These are phyloP conservation scores for Macrolepiota dolichaula DNA, from an alignment of 768 basidiomycete species.

Conservation along the genomic window DNA sequence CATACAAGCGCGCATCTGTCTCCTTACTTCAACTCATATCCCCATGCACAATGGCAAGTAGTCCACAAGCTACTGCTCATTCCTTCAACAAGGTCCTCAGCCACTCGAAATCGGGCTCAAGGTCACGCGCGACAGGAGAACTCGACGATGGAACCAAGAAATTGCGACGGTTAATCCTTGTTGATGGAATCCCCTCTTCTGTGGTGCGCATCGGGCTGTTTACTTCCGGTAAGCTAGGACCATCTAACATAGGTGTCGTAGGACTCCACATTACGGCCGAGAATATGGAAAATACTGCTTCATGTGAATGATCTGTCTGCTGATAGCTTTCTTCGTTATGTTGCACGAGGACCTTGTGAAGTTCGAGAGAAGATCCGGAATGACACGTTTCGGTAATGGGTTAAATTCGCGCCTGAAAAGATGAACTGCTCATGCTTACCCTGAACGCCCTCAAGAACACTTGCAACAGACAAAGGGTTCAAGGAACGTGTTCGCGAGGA, in stretches of 20 bases:
- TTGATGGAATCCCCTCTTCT: conserved; percentile 84
- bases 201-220: conserved; percentile 43
- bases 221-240: not conserved
- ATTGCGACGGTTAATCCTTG: conserved; percentile 81
- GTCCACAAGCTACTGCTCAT: conserved; percentile 46
- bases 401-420: not conserved
- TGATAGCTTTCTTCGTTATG: conserved; percentile 72
- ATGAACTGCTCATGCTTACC: not conserved
- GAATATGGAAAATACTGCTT: conserved; percentile 93
- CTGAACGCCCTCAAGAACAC: conserved; percentile 48
- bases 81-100: conserved; percentile 80
- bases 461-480: conserved; percentile 97
- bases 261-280: conserved; percentile 84
- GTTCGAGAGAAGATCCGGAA: conserved; percentile 93
- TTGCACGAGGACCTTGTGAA: conserved; percentile 80
- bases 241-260: conserved; percentile 21
- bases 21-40: conserved; percentile 4
- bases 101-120: conserved; percentile 63
- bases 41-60: conserved; percentile 11
- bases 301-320: conserved; percentile 77
- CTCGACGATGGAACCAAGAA: conserved; percentile 81
- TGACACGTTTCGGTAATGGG: conserved; percentile 83
- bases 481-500: conserved; percentile 96
- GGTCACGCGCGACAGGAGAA: conserved; percentile 58
- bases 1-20: too few relatives aligned